Percentiles rank a stretch among this genome's conserved stretches.
Conservation (phyloP, 225 moss, liverwort and hornwort genomes). For the Anthoceros angustus region DNA sequence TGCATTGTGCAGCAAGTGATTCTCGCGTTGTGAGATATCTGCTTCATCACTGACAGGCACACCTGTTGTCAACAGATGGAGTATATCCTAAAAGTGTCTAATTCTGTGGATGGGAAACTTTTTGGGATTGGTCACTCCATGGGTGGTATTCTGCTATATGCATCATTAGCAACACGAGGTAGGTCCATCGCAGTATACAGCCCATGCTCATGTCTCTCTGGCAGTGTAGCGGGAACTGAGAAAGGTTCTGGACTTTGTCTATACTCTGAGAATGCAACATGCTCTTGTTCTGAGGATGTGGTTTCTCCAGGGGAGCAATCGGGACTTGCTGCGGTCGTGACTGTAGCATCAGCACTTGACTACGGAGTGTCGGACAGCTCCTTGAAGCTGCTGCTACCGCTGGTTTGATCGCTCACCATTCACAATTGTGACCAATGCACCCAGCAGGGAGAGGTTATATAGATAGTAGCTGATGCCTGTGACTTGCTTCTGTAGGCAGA, state of each 20-base stretch:
- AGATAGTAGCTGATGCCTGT: too few relatives aligned
- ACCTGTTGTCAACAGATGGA: slow-evolving; percentile 41
- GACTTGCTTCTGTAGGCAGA: slow-evolving; percentile 42
- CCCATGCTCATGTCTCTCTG: not conserved
- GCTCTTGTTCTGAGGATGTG: not conserved
- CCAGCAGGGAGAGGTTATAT: not conserved
- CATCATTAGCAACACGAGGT: slow-evolving; percentile 72
- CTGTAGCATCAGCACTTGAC: slow-evolving; percentile 77
- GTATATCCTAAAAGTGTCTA: slow-evolving; percentile 37
- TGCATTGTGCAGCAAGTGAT: not conserved
- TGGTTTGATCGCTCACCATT: slow-evolving; percentile 28
- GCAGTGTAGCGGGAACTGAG: not conserved
- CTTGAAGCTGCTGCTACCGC: slow-evolving; percentile 68
- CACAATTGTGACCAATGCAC: not conserved
- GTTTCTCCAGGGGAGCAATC: slow-evolving; percentile 42
- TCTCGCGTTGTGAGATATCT: not conserved
- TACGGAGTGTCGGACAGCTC: slow-evolving; percentile 72
- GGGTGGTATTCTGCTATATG: slow-evolving; percentile 95
- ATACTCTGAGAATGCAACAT: not conserved
- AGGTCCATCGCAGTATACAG: slow-evolving; percentile 15
- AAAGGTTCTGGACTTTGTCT: not conserved
- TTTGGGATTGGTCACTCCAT: slow-evolving; percentile 83
- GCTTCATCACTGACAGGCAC: not conserved
- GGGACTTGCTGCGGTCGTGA: slow-evolving; percentile 73
- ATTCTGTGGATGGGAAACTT: slow-evolving; percentile 62